phyloP scores from a whole-genome alignment of 2,329 filamentous ascomycete species.

The Microdochium trichocladiopsis region DNA sequence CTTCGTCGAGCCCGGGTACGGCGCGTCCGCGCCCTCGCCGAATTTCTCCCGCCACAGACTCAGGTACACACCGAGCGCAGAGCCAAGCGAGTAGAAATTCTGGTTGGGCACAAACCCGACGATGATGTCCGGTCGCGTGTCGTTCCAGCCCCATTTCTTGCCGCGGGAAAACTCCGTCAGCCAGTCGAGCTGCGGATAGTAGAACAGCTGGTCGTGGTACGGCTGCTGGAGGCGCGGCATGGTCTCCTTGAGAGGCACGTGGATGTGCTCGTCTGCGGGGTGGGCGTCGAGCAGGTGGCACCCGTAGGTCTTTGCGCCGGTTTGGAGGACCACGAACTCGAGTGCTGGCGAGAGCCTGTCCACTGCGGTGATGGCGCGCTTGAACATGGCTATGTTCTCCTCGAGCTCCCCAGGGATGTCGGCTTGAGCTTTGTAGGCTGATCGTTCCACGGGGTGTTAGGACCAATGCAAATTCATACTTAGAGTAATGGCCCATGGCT shows the following conservation, averaged over 20 bases:
- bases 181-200: constrained; percentile 34
- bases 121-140: constrained; percentile 34
- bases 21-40: constrained; percentile 22
- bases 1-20: constrained; percentile 26
- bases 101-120: constrained; percentile 33
- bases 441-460: too few relatives aligned
- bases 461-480: too few relatives aligned
- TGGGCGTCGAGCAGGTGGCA: constrained; percentile 19
- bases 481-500: neutral
- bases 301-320: constrained; percentile 31
- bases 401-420: constrained; percentile 19
- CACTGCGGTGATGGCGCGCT: constrained; percentile 27
- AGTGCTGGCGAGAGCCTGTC: constrained; percentile 27
- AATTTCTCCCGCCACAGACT: constrained; percentile 25
- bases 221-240: constrained; percentile 31
- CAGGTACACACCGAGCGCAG: constrained; percentile 29
- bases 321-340: constrained; percentile 30
- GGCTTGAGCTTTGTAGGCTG: constrained; percentile 25
- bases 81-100: constrained; percentile 33
- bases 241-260: constrained; percentile 28
- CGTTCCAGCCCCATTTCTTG: constrained; percentile 34
- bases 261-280: constrained; percentile 16
- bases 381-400: constrained; percentile 29
- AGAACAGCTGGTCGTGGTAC: constrained; percentile 33
- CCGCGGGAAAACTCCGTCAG: constrained; percentile 23